These are phyloP conservation scores for Sideroxylon spinosum DNA, from an alignment of 179 eudicot species.

Conservation along the genomic window DNA sequence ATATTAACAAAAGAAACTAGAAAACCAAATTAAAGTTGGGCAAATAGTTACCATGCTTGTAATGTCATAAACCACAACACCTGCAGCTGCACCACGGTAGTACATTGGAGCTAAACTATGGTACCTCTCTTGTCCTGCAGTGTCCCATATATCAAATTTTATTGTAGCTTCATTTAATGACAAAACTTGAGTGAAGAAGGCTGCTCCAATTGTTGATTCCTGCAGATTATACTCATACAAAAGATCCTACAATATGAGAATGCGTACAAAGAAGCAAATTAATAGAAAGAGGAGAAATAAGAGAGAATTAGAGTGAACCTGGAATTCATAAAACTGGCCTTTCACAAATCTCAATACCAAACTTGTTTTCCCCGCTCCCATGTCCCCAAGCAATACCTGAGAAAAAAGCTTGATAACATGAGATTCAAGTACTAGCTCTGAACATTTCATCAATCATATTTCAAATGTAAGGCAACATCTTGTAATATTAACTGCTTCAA, in stretches of 20 bases:
- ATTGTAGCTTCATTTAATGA: conserved; percentile 54
- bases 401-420: background rate
- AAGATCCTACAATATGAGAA: background rate
- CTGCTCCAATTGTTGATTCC: conserved; percentile 84
- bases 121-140: conserved; percentile 80
- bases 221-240: conserved; percentile 18
- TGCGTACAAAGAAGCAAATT: background rate
- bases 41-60: conserved; percentile 42
- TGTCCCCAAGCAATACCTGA: conserved; percentile 76
- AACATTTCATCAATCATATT: background rate
- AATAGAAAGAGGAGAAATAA: background rate
- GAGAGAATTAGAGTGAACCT: conserved; percentile 33
- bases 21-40: background rate
- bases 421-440: background rate
- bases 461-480: background rate
- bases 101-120: conserved; percentile 88
- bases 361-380: conserved; percentile 82
- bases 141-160: conserved; percentile 82
- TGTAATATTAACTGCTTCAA: background rate
- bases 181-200: conserved; percentile 67
- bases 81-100: conserved; percentile 79
- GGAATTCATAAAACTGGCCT: conserved; percentile 70
- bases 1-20: background rate
- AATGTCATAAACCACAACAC: conserved; percentile 69
- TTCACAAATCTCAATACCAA: conserved; percentile 73